Evolutionary conservation across 441 rosid species (phyloP), one percentile per base, ranked within the genome.

Genomic region (Geranium incanum): DNA sequence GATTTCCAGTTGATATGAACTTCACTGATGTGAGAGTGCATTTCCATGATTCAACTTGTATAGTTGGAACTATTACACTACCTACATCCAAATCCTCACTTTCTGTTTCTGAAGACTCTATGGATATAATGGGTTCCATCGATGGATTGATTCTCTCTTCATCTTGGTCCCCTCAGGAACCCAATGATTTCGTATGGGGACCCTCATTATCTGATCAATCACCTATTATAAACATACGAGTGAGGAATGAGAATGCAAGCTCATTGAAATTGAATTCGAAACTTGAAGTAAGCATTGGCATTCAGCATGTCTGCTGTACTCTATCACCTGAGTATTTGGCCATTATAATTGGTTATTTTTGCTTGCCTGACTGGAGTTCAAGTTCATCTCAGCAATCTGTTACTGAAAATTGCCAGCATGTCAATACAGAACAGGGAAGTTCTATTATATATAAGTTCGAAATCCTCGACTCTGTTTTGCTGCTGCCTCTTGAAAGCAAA

Each of bases 31-130:
- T 84, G 73, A 85, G 77, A 76, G 84, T 92, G 66, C 90, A 92
- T 86, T 89, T 92, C 77, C 98, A 95, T 85, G 98, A 95, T 81
- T 82, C 88, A 64, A 84, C 98, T 55, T 78, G 88, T 82, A 79
- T 83, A 76, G 68, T 95, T 78, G 98, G 93, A 82, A 86, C 89
- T 64, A 73, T 95, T 79, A 72, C 72, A 2, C 66, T 95, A 73
- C 89, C 95, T 39, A 77, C 81, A 65, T 73, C 86, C 74, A 82
- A 76, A 74, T 84, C 82, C 39, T 74, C 87, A 59, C 75, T 88
- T 78, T 67, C 80, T 74, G 64, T 87, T 64, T 77, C 75, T 74
- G 86, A 84, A 11, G 86, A 82, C 37, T 69, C 19, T 69, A 50
- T 89, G 77, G 97, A 92, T 84, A 73, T 92, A 76, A 82, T 87